Evolutionary conservation across 192 early-diverging fungal genomes (phyloP).

Genomic region (Rhizophagus clarus): DNA sequence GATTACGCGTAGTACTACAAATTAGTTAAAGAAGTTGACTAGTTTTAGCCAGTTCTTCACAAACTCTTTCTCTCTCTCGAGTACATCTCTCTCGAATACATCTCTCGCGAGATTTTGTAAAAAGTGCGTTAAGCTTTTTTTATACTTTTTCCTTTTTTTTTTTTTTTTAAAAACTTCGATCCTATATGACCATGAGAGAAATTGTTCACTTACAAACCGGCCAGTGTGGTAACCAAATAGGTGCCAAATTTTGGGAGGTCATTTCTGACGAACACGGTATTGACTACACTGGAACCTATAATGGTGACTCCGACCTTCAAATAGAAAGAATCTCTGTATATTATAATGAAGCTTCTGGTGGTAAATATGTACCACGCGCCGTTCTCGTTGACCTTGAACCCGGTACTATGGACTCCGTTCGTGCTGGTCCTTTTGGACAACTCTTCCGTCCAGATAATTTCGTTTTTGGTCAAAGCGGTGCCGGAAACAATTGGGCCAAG

Average conservation of each 20-base stretch:
- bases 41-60: background rate
- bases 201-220: conserved; percentile 95
- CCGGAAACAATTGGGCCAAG: conserved; percentile 99
- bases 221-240: conserved; percentile 94
- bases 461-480: conserved; percentile 93
- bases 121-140: background rate
- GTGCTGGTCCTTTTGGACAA: conserved; percentile 75
- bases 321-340: conserved; percentile 98
- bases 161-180: too few species aligned
- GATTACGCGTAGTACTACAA: conserved; percentile 27
- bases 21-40: background rate
- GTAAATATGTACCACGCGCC: conserved; percentile 82
- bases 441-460: conserved; percentile 99
- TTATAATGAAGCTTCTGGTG: conserved; percentile 87
- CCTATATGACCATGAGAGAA: conserved; percentile 63
- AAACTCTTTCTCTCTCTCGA: too few species aligned
- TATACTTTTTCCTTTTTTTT: background rate
- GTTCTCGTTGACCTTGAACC: conserved; percentile 97
- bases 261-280: conserved; percentile 92
- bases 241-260: conserved; percentile 96
- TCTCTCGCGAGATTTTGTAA: background rate
- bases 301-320: conserved; percentile 85
- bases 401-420: conserved; percentile 91
- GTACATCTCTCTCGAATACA: too few species aligned
- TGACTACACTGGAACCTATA: conserved; percentile 78